phyloP scores from a whole-genome alignment of 148 eudicot genomes.

The Vaccinium macrocarpon region DNA sequence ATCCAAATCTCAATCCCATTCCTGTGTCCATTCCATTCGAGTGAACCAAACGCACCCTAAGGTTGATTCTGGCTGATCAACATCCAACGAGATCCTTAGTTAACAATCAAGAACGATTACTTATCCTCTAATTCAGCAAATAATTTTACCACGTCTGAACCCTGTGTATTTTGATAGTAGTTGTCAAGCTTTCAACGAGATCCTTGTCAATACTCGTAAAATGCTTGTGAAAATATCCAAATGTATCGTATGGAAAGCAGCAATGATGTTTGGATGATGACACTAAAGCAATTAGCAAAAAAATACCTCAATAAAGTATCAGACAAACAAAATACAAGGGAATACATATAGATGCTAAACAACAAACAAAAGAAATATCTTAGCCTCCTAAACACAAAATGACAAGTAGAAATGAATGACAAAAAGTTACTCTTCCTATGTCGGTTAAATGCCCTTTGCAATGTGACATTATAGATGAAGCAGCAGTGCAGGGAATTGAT shows the following conservation, averaged over 20 bases:
- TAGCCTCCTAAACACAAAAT: background rate
- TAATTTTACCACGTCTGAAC: too few species aligned
- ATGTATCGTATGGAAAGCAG: background rate
- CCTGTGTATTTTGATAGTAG: too few species aligned
- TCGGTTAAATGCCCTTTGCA: background rate
- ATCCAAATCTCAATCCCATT: too few species aligned
- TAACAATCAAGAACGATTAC: background rate
- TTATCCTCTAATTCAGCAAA: conserved; percentile 6
- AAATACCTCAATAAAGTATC: background rate
- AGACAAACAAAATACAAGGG: background rate
- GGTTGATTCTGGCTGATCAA: conserved; percentile 3
- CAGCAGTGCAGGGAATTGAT: background rate
- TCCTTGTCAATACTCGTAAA: background rate
- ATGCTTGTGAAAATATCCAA: background rate
- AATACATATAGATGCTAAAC: background rate
- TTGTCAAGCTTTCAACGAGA: too few species aligned
- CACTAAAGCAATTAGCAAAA: background rate
- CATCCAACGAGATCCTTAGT: background rate
- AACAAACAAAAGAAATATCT: background rate
- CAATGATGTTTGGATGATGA: background rate
- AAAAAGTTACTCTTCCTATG: background rate
- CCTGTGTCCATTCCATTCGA: too few species aligned
- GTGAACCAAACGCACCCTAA: too few species aligned
- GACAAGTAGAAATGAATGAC: background rate
- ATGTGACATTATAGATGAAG: background rate